Conservation (phyloP, 2,329 filamentous ascomycete species). For the Xylariaceae sp. region DNA sequence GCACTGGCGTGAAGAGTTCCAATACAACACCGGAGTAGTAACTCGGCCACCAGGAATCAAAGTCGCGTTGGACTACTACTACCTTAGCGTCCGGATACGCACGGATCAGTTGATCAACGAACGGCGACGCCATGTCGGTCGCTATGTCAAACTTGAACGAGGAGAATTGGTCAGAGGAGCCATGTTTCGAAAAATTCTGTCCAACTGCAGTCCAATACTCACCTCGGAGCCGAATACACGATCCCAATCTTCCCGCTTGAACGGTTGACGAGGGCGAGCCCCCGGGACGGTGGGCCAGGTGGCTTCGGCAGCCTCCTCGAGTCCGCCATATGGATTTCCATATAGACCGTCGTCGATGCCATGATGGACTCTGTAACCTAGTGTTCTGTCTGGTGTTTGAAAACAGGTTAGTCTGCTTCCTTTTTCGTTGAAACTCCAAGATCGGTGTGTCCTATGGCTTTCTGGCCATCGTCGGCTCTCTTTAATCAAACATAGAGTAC, state of each 20-base stretch:
- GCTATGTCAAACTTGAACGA: slow-evolving; percentile 15
- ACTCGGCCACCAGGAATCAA: slow-evolving; percentile 23
- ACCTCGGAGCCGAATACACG: slow-evolving; percentile 2
- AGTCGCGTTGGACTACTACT: slow-evolving; percentile 21
- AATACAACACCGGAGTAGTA: slow-evolving; percentile 1
- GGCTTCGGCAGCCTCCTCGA: slow-evolving; percentile 9
- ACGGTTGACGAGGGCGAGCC: slow-evolving; percentile 2
- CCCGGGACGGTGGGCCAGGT: slow-evolving; percentile 1
- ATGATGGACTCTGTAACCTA: slow-evolving; percentile 12
- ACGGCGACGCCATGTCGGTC: slow-evolving; percentile 19
- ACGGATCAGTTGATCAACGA: slow-evolving; percentile 15
- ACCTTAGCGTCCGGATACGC: slow-evolving; percentile 23
- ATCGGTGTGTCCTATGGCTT: too few species aligned
- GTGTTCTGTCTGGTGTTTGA: neutral
- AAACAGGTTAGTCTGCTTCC: too few species aligned
- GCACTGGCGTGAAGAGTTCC: neutral
- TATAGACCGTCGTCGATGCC: neutral
- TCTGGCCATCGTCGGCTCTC: too few species aligned
- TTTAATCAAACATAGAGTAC: too few species aligned
- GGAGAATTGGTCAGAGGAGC: neutral
- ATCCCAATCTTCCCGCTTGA: slow-evolving; percentile 9
- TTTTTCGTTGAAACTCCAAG: too few species aligned
- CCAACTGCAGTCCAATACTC: neutral
- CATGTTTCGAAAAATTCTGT: neutral
- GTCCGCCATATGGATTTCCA: slow-evolving; percentile 2